These are phyloP conservation scores for Cladosporium oxysporum DNA, from an alignment of 2,329 filamentous ascomycete species.

Conservation along the genomic window DNA sequence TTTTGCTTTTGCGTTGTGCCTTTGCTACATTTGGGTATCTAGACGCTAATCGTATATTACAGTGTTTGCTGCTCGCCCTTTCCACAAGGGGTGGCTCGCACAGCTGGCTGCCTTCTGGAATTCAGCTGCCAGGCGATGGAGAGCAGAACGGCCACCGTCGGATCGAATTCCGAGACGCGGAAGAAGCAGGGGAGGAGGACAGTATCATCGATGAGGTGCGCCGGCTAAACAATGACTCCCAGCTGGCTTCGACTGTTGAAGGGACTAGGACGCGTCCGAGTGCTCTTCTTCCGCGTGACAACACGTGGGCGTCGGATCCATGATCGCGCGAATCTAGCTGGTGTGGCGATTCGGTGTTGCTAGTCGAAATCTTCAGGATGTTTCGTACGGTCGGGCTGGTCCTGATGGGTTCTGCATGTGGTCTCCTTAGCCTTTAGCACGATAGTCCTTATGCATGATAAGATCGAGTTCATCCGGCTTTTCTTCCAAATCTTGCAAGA, in stretches of 20 bases:
- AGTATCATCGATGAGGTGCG: conserved; percentile 33
- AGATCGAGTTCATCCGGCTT: conserved; percentile 12
- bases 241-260: conserved; percentile 34
- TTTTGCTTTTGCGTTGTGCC: not conserved
- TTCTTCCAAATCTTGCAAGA: conserved; percentile 70
- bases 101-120: conserved; percentile 34
- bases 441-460: not conserved
- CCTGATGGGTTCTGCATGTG: not conserved
- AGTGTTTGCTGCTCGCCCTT: conserved; percentile 24
- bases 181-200: conserved; percentile 30
- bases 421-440: not conserved
- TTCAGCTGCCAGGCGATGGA: conserved; percentile 30
- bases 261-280: conserved; percentile 24
- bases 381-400: not conserved
- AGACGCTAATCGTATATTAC: conserved; percentile 7
- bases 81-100: conserved; percentile 29
- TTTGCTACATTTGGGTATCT: conserved; percentile 15
- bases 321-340: not conserved
- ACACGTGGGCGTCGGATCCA: conserved; percentile 10
- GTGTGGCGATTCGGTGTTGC: not conserved
- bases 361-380: not conserved
- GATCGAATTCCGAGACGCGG: conserved; percentile 31
- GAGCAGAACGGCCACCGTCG: conserved; percentile 23
- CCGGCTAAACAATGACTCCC: conserved; percentile 35
- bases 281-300: conserved; percentile 11